Evolutionary conservation across 352 stramenopile genomes (phyloP).

Genomic region (Pythium dissimile): DNA sequence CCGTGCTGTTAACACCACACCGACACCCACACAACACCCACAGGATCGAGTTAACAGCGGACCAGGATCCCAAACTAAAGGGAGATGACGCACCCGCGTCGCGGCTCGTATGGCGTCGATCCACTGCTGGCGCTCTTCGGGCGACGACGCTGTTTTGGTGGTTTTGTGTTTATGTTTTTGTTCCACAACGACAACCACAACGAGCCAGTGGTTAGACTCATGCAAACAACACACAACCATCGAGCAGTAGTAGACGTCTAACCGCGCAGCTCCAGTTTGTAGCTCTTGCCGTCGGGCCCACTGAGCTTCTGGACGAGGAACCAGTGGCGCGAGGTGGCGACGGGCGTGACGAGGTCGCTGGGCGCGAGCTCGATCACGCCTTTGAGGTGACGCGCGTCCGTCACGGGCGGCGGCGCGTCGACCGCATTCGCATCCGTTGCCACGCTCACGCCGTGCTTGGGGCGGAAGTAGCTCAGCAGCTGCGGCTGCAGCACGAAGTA

Average conservation of each 20-base stretch:
- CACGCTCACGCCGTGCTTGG: not conserved
- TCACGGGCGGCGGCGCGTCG: not conserved
- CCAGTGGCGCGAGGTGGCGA: slow-evolving; percentile 47
- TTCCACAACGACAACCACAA: not conserved
- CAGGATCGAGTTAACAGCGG: not conserved
- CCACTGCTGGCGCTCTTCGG: slow-evolving; percentile 52
- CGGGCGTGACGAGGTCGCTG: slow-evolving; percentile 26
- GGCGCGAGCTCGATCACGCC: slow-evolving; percentile 43
- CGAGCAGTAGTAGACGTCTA: not conserved
- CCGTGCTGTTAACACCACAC: slow-evolving; percentile 1
- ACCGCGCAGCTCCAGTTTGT: slow-evolving; percentile 74
- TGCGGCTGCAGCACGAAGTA: slow-evolving; percentile 22
- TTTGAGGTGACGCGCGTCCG: slow-evolving; percentile 3
- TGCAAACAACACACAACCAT: not conserved
- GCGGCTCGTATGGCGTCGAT: slow-evolving; percentile 53
- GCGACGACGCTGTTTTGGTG: slow-evolving; percentile 44
- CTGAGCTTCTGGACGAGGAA: slow-evolving; percentile 55
- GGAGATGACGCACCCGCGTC: slow-evolving; percentile 31
- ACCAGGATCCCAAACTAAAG: not conserved
- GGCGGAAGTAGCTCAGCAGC: slow-evolving; percentile 25
- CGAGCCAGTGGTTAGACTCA: too few species aligned
- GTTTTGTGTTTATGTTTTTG: too few species aligned
- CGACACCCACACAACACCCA: not conserved
- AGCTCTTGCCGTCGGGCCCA: slow-evolving; percentile 45
- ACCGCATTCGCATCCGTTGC: not conserved